phyloP scores from a whole-genome alignment of 805 yeast species.

The Komagataella kurtzmanii region DNA sequence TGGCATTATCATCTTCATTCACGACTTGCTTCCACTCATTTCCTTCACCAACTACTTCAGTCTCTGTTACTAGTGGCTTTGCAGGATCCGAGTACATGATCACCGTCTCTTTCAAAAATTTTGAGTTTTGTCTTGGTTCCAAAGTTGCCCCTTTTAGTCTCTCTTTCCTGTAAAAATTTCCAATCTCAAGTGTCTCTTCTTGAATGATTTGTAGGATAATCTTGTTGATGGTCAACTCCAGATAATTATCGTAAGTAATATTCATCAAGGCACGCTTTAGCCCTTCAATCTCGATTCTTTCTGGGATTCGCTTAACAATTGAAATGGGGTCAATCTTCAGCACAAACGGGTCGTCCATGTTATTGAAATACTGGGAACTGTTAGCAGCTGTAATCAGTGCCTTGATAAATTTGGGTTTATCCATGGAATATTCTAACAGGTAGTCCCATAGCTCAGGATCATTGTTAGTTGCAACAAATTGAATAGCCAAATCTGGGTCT shows the following conservation, averaged over 20 bases:
- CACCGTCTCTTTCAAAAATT: constrained; percentile 9
- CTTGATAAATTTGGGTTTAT: constrained; percentile 63
- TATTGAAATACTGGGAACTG: constrained; percentile 17
- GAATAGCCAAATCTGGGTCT: constrained; percentile 72
- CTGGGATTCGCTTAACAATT: constrained; percentile 53
- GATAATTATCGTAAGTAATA: constrained; percentile 50
- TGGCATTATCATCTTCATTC: not conserved
- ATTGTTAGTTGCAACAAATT: constrained; percentile 54
- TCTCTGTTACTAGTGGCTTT: constrained; percentile 14
- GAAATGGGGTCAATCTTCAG: constrained; percentile 44
- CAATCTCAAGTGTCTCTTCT: constrained; percentile 30
- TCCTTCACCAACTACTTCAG: constrained; percentile 14
- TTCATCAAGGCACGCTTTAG: constrained; percentile 45
- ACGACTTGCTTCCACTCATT: constrained; percentile 16
- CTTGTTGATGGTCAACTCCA: constrained; percentile 36
- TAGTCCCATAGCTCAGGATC: constrained; percentile 76
- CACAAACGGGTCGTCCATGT: not conserved
- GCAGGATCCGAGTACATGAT: constrained; percentile 5
- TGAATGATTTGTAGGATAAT: constrained; percentile 42
- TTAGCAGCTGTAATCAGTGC: constrained; percentile 62
- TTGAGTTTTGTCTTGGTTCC: constrained; percentile 9
- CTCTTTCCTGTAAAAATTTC: constrained; percentile 14
- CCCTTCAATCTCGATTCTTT: constrained; percentile 48
- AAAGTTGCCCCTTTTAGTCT: constrained; percentile 20
- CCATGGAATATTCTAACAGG: constrained; percentile 55